Base-by-base conservation (phyloP, 2,329 filamentous ascomycete species). In the Emergomyces orientalis region DNA sequence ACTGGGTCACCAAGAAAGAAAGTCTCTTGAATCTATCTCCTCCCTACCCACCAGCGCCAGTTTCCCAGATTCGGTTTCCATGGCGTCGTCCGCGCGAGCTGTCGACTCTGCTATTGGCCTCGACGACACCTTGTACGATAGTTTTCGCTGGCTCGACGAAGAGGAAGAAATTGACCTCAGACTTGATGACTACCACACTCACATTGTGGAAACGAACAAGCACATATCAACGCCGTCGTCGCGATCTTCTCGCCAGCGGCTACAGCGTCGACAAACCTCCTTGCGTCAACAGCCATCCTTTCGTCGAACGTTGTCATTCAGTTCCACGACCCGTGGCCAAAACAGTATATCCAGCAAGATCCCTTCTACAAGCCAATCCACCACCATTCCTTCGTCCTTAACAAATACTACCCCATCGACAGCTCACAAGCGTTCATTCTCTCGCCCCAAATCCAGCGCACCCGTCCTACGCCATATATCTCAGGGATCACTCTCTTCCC, bases 61-160 rank as follows among this genome's bases (percentile, higher is more conserved):
- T 34, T 45, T 34, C 39, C 54, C 47, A 61, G 54, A 66, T 66
- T 66, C 70, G n/a, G 65, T 67, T 9, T 69, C 70, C 13, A 63
- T 61, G 55, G 64, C 67, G 30, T 67, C 70, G 25, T 70, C 69
- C 54, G 68, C 72, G 41, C 67, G 68, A 30, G 67, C 70, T 47
- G 71, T 67, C 67, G 73, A 73, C 63, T 71, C 71, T 22, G 68
- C 70, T 45, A 66, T 71, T 62, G 73, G 72, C 49, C 78, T 82
- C 67, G 75, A 82, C 43, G 80, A 84, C 59, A 82, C 82, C 1
- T 78, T 89, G 63, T 84, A 85, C 59, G 85, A 90, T 65, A 87
- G 82, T 70, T 88, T 91, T 67, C 81, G 86, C 58, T 90, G 88
- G 87, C 77, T 91, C 32, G 88, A 91, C 37, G 86, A 90, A 63